phyloP scores from a whole-genome alignment of 768 basidiomycete species.

The Lyophyllum shimeji region DNA sequence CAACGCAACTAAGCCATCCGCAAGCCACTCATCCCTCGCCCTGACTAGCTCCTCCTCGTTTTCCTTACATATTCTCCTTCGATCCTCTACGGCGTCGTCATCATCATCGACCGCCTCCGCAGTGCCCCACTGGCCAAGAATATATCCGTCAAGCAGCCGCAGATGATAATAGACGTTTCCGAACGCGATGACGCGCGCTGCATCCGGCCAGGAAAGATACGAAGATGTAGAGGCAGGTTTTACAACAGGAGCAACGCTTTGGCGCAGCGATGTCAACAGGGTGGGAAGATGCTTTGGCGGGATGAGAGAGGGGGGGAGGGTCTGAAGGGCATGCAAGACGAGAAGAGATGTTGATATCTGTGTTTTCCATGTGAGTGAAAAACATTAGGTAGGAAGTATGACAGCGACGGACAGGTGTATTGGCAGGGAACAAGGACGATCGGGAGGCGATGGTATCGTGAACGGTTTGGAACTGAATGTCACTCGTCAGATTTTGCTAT shows the following conservation, averaged over 20 bases:
- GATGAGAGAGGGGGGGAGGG: constrained; percentile 47
- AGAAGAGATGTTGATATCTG: constrained; percentile 59
- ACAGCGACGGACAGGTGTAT: constrained; percentile 30
- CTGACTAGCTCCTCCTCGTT: constrained; percentile 24
- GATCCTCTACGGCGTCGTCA: constrained; percentile 2
- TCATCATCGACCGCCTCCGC: constrained; percentile 1
- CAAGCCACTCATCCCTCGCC: constrained; percentile 44
- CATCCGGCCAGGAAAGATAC: constrained; percentile 30
- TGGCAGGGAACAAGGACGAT: constrained; percentile 33
- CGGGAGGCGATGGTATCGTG: constrained; percentile 33
- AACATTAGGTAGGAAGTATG: neutral
- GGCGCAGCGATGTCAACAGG: constrained; percentile 31
- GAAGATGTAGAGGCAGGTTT: constrained; percentile 34
- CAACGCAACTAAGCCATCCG: constrained; percentile 48
- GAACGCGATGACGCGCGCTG: constrained; percentile 27
- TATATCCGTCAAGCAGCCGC: constrained; percentile 58
- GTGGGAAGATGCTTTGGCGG: constrained; percentile 30
- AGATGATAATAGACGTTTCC: constrained; percentile 56
- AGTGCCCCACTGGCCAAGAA: constrained; percentile 56
- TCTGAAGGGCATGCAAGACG: constrained; percentile 46
- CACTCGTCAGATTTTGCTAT: constrained; percentile 1
- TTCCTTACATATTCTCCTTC: constrained; percentile 3
- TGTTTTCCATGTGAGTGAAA: neutral
- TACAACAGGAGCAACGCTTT: constrained; percentile 33
- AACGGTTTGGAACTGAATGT: constrained; percentile 32